A percentile compares a stretch with the other conserved stretches of the same genome.
Evolutionary conservation across 495 filamentous ascomycete species (phyloP).

Genomic region (Tuber borchii): DNA sequence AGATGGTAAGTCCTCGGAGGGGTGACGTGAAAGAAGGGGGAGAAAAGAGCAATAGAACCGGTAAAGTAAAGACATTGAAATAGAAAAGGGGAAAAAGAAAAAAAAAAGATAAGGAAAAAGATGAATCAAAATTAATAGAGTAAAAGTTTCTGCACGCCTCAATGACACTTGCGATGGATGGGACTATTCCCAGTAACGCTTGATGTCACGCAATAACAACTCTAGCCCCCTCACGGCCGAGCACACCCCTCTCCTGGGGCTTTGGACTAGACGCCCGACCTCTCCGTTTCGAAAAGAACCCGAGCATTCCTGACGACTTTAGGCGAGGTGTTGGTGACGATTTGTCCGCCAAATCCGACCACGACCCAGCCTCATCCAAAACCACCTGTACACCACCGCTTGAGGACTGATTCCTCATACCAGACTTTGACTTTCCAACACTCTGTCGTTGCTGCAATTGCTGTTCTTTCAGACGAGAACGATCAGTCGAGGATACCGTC

Average conservation of each 20-base stretch:
- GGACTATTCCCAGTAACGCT: background rate
- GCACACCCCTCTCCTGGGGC: constrained; percentile 82
- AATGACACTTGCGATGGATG: background rate
- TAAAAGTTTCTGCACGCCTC: background rate
- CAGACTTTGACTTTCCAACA: constrained; percentile 43
- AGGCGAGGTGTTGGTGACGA: constrained; percentile 62
- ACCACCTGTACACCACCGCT: constrained; percentile 87
- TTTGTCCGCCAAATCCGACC: constrained; percentile 80
- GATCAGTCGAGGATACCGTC: constrained; percentile 50
- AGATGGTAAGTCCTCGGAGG: background rate
- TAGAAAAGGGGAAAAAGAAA: background rate
- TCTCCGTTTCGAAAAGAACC: constrained; percentile 81
- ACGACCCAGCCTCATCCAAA: constrained; percentile 77
- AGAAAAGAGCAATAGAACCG: background rate
- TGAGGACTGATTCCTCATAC: constrained; percentile 62
- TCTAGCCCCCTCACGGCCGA: constrained; percentile 91
- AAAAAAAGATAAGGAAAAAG: constrained; percentile 21
- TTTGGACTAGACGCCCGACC: constrained; percentile 87
- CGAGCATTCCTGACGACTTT: constrained; percentile 71
- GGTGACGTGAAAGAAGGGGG: background rate
- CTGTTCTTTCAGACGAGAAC: constrained; percentile 36
- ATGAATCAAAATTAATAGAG: constrained; percentile 26
- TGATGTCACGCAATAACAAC: constrained; percentile 51
- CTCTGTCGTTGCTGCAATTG: constrained; percentile 42
- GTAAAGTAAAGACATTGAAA: constrained; percentile 5